Conservation (phyloP, 2,329 filamentous ascomycete genomes). For the Trichoderma semiorbis region DNA sequence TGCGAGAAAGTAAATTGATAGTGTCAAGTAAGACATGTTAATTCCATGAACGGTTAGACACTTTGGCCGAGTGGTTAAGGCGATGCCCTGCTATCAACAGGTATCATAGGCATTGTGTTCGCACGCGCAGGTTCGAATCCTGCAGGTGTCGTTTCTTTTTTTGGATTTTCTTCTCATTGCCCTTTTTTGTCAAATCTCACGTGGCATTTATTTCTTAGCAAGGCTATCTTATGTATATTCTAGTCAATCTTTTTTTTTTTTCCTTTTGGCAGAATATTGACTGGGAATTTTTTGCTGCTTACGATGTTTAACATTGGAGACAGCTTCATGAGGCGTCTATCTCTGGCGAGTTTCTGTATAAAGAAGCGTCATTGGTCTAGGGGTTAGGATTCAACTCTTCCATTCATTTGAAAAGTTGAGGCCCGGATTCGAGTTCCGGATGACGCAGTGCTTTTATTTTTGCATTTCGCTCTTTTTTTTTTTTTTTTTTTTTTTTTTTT, state of each 20-base stretch:
- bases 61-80: constrained; percentile 22
- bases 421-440: constrained; percentile 18
- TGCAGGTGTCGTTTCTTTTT: constrained; percentile 19
- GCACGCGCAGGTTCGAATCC: constrained; percentile 22
- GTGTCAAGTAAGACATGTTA: background rate
- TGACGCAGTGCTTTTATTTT: constrained; percentile 3
- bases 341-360: accelerated
- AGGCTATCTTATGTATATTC: background rate
- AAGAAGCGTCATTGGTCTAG: constrained; percentile 16
- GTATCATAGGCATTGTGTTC: constrained; percentile 21
- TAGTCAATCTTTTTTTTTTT: background rate
- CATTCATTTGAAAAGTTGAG: constrained; percentile 11
- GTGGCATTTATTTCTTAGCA: background rate
- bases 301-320: background rate
- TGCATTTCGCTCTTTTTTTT: background rate
- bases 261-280: background rate
- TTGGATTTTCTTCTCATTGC: background rate
- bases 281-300: too few species aligned
- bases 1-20: background rate
- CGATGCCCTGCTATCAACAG: constrained; percentile 19
- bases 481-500: background rate
- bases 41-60: constrained; percentile 15
- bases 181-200: background rate
- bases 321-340: background rate
- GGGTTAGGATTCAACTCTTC: constrained; percentile 18